Conservation (phyloP, 1,139 yeast genomes). For the Taphrina flavorubra region DNA sequence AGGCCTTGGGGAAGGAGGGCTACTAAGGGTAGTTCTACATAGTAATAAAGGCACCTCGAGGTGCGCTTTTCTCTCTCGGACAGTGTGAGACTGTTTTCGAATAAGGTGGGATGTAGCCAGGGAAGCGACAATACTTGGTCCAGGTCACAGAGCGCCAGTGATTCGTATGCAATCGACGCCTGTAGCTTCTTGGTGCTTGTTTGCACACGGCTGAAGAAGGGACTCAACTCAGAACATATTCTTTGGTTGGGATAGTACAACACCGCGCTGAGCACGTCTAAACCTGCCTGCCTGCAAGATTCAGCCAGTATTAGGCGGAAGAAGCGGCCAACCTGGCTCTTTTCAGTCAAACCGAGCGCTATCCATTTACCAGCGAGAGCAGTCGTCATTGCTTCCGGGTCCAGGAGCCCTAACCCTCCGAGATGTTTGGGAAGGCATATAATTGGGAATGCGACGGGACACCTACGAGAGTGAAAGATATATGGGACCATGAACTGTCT, state of each 20-base stretch:
- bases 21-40: no score
- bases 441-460: background rate
- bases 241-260: no score
- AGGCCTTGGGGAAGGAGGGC: no score
- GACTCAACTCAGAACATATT: background rate
- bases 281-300: background rate
- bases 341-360: background rate
- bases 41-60: slow-evolving; percentile 5
- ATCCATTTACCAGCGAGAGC: slow-evolving; percentile 12
- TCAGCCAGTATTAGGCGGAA: background rate
- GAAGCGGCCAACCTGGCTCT: background rate
- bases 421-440: slow-evolving; percentile 2
- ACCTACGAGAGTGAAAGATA: background rate
- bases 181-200: background rate
- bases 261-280: background rate
- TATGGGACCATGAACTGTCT: background rate
- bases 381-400: slow-evolving; percentile 9
- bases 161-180: background rate
- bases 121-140: slow-evolving; percentile 16
- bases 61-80: no score
- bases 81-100: no score
- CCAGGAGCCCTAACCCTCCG: background rate
- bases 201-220: background rate
- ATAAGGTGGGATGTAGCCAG: slow-evolving; percentile 3
- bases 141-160: background rate